phyloP scores from a whole-genome alignment of 331 rosid species.

The Pyrus hybrid region DNA sequence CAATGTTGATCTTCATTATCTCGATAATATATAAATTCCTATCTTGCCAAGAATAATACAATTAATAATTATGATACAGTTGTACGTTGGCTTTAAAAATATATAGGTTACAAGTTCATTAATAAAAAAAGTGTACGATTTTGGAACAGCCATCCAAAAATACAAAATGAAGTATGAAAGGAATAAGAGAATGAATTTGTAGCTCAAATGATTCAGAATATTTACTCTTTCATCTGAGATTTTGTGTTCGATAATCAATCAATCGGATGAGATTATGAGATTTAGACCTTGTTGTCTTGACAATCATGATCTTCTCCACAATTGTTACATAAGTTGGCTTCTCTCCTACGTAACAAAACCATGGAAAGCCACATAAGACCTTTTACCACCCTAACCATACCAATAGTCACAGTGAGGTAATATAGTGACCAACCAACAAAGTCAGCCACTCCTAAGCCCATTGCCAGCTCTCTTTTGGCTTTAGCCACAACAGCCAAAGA shows the following conservation, averaged over 20 bases:
- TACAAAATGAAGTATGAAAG: too few species aligned
- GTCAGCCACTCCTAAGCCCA: conserved; percentile 41
- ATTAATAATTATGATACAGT: background rate
- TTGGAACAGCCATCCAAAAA: background rate
- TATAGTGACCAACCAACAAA: conserved; percentile 65
- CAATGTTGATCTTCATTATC: too few species aligned
- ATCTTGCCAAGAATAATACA: background rate
- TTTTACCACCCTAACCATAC: conserved; percentile 53
- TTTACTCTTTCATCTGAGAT: too few species aligned
- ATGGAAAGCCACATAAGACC: conserved; percentile 34
- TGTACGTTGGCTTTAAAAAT: background rate
- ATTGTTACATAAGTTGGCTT: background rate
- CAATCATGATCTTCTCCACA: conserved; percentile 5
- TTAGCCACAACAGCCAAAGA: conserved; percentile 49
- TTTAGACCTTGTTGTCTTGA: conserved; percentile 37
- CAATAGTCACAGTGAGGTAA: conserved; percentile 55
- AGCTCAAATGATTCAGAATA: too few species aligned
- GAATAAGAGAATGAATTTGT: too few species aligned
- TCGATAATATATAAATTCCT: background rate
- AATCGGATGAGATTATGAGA: background rate
- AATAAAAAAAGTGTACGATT: background rate
- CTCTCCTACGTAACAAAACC: conserved; percentile 29
- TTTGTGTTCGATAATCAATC: background rate
- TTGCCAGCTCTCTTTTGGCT: conserved; percentile 37
- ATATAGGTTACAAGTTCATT: background rate